Evolutionary conservation across 805 yeast species (phyloP), one percentile per base, ranked within the genome.

Genomic region (Saturnispora kantuleensis): DNA sequence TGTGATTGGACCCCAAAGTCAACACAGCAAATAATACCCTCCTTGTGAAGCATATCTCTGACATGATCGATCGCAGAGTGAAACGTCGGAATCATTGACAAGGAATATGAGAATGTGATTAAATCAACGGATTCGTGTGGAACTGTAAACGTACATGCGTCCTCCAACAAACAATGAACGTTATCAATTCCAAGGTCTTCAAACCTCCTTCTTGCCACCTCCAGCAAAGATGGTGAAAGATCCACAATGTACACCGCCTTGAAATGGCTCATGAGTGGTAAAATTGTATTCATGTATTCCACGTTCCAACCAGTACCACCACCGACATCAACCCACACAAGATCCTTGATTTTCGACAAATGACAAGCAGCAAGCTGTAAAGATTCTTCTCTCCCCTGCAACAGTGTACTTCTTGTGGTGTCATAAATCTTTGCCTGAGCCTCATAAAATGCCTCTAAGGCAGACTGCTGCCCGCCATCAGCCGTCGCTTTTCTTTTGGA

Each of bases 301-400:
- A 84, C 80, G 63, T 84, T 84, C 62, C 78, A 70, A 39, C 94
- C 95, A 5, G 95, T 84, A 18, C 95, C 95, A 30, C 94, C 94
- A 41, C 94, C 95, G 56, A 85, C 74, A 58, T 82, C 89, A 41
- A 82, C 69, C 89, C 89, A 82, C 38, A 81, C 77, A 38, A 81
- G 63, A 41, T 71, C 70, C 35, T 59, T 56, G 26, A 60, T 40
- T 42, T 65, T 67, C 31, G 57, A 50, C 32, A 81, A 62, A 59
- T 83, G 88, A 21, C 80, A 60, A 29, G 67, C 70, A 1, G 84
- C 83, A 47, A 82, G 59, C 42, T 68, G 68, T 45, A 83, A 66
- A 46, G 85, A 79, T 45, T 71, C 72, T 54, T 75, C 77, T 54
- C 94, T 71, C 16, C 95, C 95, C 60, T 82, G 74, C 52, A 84